Percentiles rank a stretch among this genome's conserved stretches.
Conservation (phyloP, 73 alveolate species). For the Diophrys sp. region DNA sequence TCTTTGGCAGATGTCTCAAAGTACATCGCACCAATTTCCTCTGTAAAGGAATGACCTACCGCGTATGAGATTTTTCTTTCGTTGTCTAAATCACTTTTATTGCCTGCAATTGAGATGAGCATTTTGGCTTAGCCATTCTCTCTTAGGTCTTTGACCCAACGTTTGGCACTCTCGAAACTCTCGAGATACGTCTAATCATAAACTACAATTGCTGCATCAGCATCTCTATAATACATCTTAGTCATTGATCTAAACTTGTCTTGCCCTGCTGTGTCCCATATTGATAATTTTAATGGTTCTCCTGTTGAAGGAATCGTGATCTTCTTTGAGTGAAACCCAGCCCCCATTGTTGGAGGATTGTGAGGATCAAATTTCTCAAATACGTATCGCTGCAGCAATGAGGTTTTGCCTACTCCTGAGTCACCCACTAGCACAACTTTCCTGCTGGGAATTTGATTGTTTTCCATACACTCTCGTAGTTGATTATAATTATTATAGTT, state of each 20-base stretch:
- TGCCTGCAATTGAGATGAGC: background rate
- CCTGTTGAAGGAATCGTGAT: slow-evolving; percentile 10
- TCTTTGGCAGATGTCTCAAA: background rate
- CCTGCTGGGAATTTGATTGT: background rate
- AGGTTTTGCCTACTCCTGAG: slow-evolving; percentile 63
- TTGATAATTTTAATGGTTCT: slow-evolving; percentile 17
- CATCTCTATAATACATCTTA: slow-evolving; percentile 47
- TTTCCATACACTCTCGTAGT: slow-evolving; percentile 7
- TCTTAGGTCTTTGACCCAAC: slow-evolving; percentile 47
- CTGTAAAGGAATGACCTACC: background rate
- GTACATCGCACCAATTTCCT: background rate
- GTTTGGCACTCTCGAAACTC: slow-evolving; percentile 50
- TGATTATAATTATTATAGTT: no score
- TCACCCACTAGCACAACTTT: slow-evolving; percentile 59
- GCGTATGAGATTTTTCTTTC: background rate
- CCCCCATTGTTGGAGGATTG: slow-evolving; percentile 52
- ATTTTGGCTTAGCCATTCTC: slow-evolving; percentile 1
- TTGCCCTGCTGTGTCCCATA: slow-evolving; percentile 74
- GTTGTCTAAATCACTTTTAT: background rate
- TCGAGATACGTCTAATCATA: slow-evolving; percentile 47
- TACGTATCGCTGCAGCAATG: slow-evolving; percentile 33
- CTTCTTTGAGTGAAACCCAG: slow-evolving; percentile 29
- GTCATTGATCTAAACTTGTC: slow-evolving; percentile 51
- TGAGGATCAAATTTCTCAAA: slow-evolving; percentile 34
- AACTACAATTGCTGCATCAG: slow-evolving; percentile 55